A percentile compares a stretch with the other conserved stretches of the same genome.
Evolutionary conservation across 208 protist species (phyloP).

Genomic region (Entamoeba nuttalli): DNA sequence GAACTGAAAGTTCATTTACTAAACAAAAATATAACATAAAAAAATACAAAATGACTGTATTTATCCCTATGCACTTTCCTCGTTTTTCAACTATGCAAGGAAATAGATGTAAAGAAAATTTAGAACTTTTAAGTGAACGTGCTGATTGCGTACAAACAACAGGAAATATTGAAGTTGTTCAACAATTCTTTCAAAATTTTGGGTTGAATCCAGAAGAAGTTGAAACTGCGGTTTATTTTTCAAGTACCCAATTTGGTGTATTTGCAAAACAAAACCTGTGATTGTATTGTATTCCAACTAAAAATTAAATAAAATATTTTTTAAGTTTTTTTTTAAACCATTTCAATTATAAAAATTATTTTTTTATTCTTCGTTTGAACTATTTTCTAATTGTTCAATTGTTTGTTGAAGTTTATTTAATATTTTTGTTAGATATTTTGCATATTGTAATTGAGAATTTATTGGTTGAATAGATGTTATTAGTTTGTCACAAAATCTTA

Average conservation of each 20-base stretch:
- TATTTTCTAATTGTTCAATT: no score
- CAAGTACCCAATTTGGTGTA: not conserved
- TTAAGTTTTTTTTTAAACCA: no score
- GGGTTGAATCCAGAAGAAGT: not conserved
- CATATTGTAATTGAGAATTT: no score
- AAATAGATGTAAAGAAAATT: not conserved
- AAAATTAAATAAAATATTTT: no score
- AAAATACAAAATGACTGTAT: not conserved
- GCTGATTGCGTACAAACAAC: not conserved
- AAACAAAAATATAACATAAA: not conserved
- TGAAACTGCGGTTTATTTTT: not conserved
- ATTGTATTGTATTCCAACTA: not conserved
- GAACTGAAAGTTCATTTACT: not conserved
- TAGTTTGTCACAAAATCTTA: no score
- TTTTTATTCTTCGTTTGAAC: no score
- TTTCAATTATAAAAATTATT: no score
- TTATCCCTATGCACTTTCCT: not conserved
- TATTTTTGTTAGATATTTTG: no score
- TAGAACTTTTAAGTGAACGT: not conserved
- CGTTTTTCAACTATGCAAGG: not conserved
- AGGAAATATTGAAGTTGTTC: not conserved
- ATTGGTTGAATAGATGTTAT: no score
- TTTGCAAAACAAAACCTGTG: not conserved
- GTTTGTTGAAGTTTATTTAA: no score
- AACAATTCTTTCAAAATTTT: not conserved